Conservation (phyloP, 345 rosid genomes). For the Garcia nutans region DNA sequence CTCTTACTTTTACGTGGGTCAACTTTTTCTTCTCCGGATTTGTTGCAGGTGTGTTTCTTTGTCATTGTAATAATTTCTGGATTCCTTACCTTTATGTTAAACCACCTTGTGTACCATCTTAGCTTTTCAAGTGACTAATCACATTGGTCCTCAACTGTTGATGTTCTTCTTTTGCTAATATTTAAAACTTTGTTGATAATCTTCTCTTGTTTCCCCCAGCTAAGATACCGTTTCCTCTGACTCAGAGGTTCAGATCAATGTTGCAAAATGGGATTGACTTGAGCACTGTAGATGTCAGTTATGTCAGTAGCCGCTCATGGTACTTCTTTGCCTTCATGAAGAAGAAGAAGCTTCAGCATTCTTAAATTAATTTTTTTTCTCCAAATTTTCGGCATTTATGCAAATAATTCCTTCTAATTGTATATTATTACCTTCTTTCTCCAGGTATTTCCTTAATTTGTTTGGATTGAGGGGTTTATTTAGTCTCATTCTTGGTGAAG, state of each 20-base stretch:
- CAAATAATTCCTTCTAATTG: conserved; percentile 11
- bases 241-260: conserved; percentile 98
- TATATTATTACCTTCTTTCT: conserved; percentile 10
- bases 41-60: conserved; percentile 71
- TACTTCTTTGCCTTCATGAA: conserved; percentile 27
- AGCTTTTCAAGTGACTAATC: not conserved
- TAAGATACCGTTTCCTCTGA: conserved; percentile 95
- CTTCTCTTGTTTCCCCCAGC: conserved; percentile 44
- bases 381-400: not conserved
- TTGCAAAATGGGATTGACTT: conserved; percentile 98
- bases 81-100: not conserved
- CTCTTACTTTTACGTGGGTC: conserved; percentile 98
- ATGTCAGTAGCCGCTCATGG: conserved; percentile 99
- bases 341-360: not conserved
- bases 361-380: not conserved
- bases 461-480: conserved; percentile 97
- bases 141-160: not conserved
- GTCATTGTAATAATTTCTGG: not conserved
- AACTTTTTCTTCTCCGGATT: conserved; percentile 99
- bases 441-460: conserved; percentile 93
- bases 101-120: not conserved
- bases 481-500: conserved; percentile 96
- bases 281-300: conserved; percentile 98
- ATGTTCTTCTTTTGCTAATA: not conserved
- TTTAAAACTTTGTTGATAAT: conserved; percentile 12